Percentiles rank a stretch among this genome's conserved stretches.
These are phyloP conservation scores for Monosporascus sp. DNA, from an alignment of 2,329 filamentous ascomycete genomes.

Conservation along the genomic window DNA sequence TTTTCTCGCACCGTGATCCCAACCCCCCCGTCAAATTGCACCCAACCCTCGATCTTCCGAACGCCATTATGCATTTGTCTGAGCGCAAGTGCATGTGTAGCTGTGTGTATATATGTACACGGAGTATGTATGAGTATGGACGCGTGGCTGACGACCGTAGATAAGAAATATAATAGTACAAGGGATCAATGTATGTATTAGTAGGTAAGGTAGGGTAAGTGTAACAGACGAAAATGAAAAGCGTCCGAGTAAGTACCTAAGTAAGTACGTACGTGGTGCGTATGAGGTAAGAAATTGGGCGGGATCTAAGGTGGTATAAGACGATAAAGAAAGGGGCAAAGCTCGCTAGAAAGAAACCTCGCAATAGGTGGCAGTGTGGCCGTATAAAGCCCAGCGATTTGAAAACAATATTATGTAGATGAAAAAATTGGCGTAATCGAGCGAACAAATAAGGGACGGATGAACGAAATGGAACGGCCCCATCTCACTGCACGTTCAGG, in stretches of 20 bases:
- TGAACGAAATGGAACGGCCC: neutral
- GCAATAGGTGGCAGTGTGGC: neutral
- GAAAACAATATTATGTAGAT: neutral
- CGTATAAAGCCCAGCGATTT: neutral
- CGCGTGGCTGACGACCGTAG: neutral
- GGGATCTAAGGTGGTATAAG: neutral
- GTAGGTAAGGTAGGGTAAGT: too few relatives aligned
- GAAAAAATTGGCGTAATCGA: neutral
- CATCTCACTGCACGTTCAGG: constrained; percentile 44
- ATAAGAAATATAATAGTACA: neutral
- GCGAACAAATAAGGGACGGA: neutral
- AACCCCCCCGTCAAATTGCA: neutral
- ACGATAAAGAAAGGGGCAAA: too few relatives aligned
- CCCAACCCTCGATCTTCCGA: neutral
- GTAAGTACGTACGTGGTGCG: neutral
- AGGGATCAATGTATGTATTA: neutral
- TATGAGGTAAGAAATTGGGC: neutral
- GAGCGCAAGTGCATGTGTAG: neutral
- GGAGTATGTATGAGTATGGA: neutral
- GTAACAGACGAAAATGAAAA: neutral
- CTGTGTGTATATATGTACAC: neutral
- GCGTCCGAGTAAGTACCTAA: neutral
- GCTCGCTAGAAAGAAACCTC: neutral
- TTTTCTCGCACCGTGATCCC: too few relatives aligned
- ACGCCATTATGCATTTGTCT: neutral